Evolutionary conservation across 352 stramenopile species (phyloP), one percentile per base, ranked within the genome.

Genomic region (Phytopythium mirpurense): DNA sequence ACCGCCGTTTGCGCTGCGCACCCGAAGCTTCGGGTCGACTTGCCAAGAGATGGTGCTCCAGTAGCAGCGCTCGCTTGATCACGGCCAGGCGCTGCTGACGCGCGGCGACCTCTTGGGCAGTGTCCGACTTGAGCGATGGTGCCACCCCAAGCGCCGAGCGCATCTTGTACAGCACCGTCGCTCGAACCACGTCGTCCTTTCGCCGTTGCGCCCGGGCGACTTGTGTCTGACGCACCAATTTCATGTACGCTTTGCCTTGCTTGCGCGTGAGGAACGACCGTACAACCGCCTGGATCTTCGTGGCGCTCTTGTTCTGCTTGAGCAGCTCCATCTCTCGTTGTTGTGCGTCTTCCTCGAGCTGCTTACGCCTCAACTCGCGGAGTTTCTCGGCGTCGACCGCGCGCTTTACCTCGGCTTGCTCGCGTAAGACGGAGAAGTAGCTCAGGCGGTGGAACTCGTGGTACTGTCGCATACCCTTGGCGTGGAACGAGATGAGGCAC

Each of bases 341-440:
- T 9, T 21, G 50, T 6, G 14, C 54, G 26, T 74, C 61, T 40
- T 74, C 51, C 46, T 72, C 67, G 16, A 55, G 47, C 4, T 57
- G 51, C 35, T 60, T 67, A 9, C 42, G 54, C 16, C 62, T 54
- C 41, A 44, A 70, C 27, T 78, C 68, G 8, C 57, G 70, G 3
- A 67, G 49, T 23, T 78, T 75, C 35, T 73, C 60, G 0, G 59
- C 62, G 12, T 80, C 71, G 0, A 29, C 40, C 35, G 43, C 45
- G 0, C 79, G 65, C 34, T 73, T 69, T n/a, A 61, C 29, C 47
- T 83, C 56, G 8, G 74, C 70, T 41, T 74, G 69, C 38, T 83
- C 67, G 36, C 68, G 63, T 11, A 90, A 55, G 16, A 90, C 60
- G 0, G 80, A 86, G 54, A 79, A 86, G 50, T 89, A 90, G 41